These are phyloP conservation scores for Dryas alaskensis DNA, from an alignment of 306 rosid species.

Conservation along the genomic window DNA sequence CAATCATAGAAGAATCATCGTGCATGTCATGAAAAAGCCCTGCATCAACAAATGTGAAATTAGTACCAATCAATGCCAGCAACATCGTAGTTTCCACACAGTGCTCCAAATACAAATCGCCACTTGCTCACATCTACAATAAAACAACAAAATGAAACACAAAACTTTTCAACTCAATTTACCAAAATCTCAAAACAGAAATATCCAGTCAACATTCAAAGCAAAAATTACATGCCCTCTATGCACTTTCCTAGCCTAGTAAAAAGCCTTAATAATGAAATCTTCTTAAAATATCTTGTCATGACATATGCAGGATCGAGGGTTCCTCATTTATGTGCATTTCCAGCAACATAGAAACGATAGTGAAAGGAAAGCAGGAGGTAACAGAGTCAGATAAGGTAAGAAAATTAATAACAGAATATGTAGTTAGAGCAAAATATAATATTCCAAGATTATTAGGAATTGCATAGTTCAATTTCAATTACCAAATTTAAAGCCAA, in stretches of 20 bases:
- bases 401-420: not conserved
- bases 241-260: conserved; percentile 90
- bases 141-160: conserved; percentile 11
- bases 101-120: conserved; percentile 92
- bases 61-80: conserved; percentile 87
- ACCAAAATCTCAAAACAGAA: conserved; percentile 17
- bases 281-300: conserved; percentile 75
- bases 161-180: conserved; percentile 23
- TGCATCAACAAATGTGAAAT: conserved; percentile 88
- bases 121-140: conserved; percentile 79
- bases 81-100: conserved; percentile 90
- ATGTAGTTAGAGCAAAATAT: not conserved
- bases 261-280: conserved; percentile 82
- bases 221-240: conserved; percentile 72
- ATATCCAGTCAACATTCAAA: not conserved
- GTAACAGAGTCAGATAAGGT: no score
- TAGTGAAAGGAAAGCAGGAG: no score
- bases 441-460: not conserved
- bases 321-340: no score
- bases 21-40: conserved; percentile 96
- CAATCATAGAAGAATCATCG: conserved; percentile 66
- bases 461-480: not conserved
- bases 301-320: no score
- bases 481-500: not conserved
- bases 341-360: no score